Conservation (phyloP, 305 asterid species). For the Salvia sclarea region DNA sequence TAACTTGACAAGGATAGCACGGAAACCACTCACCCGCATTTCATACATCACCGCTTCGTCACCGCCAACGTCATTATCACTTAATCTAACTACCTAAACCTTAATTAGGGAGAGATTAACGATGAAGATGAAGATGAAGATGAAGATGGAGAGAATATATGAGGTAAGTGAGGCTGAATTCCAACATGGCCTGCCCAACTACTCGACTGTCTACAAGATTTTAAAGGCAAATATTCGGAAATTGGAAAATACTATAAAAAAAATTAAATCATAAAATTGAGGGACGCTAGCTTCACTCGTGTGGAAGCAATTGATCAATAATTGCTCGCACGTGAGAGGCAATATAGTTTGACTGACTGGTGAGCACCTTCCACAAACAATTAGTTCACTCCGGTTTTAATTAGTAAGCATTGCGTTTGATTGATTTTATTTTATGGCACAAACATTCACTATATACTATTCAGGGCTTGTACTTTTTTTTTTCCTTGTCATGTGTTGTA, state of each 20-base stretch:
- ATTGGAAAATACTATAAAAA: no score
- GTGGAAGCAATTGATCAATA: constrained; percentile 14
- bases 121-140: background rate
- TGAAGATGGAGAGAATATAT: background rate
- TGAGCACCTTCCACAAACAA: constrained; percentile 35
- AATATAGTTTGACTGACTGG: constrained; percentile 36
- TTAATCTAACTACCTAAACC: background rate
- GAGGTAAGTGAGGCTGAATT: background rate
- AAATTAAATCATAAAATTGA: background rate
- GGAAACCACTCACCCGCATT: constrained; percentile 45
- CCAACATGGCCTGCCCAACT: background rate
- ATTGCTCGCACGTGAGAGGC: constrained; percentile 28
- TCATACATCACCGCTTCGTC: background rate
- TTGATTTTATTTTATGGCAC: background rate
- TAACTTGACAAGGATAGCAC: constrained; percentile 50
- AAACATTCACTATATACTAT: no score
- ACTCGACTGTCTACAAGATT: background rate
- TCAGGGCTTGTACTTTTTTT: no score
- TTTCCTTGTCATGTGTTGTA: no score
- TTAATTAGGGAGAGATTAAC: no score
- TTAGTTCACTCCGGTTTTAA: no score
- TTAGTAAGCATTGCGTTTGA: background rate
- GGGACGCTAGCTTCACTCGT: constrained; percentile 25
- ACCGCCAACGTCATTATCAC: background rate
- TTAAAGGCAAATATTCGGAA: constrained; percentile 18